Base-by-base conservation (phyloP, 352 stramenopile genomes). In the Phytophthora parvispora region DNA sequence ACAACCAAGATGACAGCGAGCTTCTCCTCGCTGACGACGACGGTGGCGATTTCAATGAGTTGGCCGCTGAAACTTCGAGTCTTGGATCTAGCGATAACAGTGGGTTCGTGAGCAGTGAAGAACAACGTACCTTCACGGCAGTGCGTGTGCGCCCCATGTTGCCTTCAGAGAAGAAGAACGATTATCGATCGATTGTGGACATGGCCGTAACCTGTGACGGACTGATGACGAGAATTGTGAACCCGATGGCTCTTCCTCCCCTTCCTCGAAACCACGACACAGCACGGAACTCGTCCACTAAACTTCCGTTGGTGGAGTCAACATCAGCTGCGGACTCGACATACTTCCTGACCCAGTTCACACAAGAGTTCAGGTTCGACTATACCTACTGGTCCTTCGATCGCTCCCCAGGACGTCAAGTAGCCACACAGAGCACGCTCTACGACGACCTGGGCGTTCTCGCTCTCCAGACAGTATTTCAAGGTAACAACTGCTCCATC, bases 81-180 rank as follows among this genome's bases (percentile, higher is more conserved):
- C 63, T 72, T 22, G 67, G 67, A 25, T 75, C 63, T 50, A 78
- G 47, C 20, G 63, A 75, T 12, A 56, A 52, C 24, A 64, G 60
- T 9, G 34, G 51, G 32, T 64, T 72, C 31, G 54, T 60, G 38
- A 64, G 50, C 22, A 61, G 24, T 32, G 70, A 85, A 28, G 42
- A 49, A 34, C 74, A 83, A 58, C 63, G 80, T 25, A 87, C 91
- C 38, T 87, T 94, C 56, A 95, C 86, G 0, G 84, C 87, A 12
- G 75, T 92, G n/a, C 81, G 86, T 2, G 75, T 95, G 28, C 87
- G 87, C 9, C 87, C 87, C 0, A 93, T 95, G 85, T 81, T 88
- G 3, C 55, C 64, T 7, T 80, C 75, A 0, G 87, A 95, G 68
- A 82, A 83, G 38, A 90, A 91, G 45, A 70, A 64, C 6, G 86